Evolutionary conservation across 331 rosid species (phyloP), one percentile per base, ranked within the genome.

Genomic region (Rhamnella rubrinervis): DNA sequence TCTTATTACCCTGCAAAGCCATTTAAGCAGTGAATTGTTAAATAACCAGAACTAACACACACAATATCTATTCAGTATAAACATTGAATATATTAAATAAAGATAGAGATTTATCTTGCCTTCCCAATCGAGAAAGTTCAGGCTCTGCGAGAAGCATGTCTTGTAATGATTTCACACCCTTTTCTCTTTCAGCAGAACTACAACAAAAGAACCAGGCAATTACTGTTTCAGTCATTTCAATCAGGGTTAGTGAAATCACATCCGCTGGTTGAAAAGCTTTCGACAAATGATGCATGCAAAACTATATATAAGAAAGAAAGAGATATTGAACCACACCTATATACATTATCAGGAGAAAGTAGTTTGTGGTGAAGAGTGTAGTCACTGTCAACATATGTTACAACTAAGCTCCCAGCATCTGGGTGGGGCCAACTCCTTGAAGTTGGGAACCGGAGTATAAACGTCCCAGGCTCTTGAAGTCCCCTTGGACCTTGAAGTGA

Each of bases 361-460:
- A 93, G 79, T 68, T 82, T 85, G 84, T 93, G 92, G 83, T 79
- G 96, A 75, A 93, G 80, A 62, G 78, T 55, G 74, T 80, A 77
- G 61, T 91, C 92, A 61, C 61, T 79, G 77, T 91, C 89, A 40
- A 93, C 82, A 56, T 93, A 91, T 55, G 97, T 84, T 70, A 89
- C 97, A 73, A 87, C 80, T 75, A 93, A 73, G 86, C 83, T 78
- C 61, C 97, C 98, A 4, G 98, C 96, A 84, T 93, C 98, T 1
- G 98, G 98, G 70, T 93, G 98, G 58, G 98, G 98, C 98, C 98
- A 93, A 74, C 91, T 93, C 82, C 98, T 78, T 19, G 98, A 93
- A 67, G 95, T 91, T 12, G 98, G 98, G 72, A 93, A 93, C 40
- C 98, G 82, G 31, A 93, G 95, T 66, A 91, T 63, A 87, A 93